Evolutionary conservation across 768 basidiomycete genomes (phyloP).

Genomic region (Pleurotus pulmonarius): DNA sequence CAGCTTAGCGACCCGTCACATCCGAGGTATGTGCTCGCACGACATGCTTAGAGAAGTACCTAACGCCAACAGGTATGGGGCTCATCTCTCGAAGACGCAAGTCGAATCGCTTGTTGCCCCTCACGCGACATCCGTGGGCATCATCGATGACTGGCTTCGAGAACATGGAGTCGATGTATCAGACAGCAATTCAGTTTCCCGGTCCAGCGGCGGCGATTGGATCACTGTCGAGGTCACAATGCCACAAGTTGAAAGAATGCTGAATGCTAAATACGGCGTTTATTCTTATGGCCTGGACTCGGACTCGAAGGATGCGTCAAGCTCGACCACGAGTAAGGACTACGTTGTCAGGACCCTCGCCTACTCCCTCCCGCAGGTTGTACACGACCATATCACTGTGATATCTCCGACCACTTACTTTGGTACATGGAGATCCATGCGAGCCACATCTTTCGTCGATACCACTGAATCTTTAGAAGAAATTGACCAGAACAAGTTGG

Average conservation of each 20-base stretch:
- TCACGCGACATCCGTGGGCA: conserved; percentile 45
- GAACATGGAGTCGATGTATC: conserved; percentile 49
- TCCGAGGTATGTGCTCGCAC: conserved; percentile 27
- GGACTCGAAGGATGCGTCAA: not conserved
- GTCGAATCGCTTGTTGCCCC: conserved; percentile 63
- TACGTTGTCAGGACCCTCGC: conserved; percentile 57
- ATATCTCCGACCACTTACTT: conserved; percentile 73
- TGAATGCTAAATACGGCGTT: conserved; percentile 40
- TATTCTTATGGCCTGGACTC: conserved; percentile 26
- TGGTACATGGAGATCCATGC: conserved; percentile 30
- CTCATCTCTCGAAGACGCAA: conserved; percentile 59
- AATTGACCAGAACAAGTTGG: conserved; percentile 15
- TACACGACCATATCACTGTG: conserved; percentile 61
- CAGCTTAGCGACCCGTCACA: conserved; percentile 56
- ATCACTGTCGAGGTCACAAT: conserved; percentile 58
- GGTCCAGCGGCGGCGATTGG: conserved; percentile 67
- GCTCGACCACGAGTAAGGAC: not conserved
- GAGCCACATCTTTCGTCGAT: conserved; percentile 26
- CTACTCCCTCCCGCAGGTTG: conserved; percentile 55
- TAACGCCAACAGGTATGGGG: conserved; percentile 33
- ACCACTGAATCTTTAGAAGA: not conserved
- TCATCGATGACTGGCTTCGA: conserved; percentile 59
- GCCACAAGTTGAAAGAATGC: conserved; percentile 57
- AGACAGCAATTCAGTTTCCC: conserved; percentile 31
- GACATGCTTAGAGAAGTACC: not conserved